phyloP scores from a whole-genome alignment of 2,329 filamentous ascomycete species.

The Aureobasidium pullulans region DNA sequence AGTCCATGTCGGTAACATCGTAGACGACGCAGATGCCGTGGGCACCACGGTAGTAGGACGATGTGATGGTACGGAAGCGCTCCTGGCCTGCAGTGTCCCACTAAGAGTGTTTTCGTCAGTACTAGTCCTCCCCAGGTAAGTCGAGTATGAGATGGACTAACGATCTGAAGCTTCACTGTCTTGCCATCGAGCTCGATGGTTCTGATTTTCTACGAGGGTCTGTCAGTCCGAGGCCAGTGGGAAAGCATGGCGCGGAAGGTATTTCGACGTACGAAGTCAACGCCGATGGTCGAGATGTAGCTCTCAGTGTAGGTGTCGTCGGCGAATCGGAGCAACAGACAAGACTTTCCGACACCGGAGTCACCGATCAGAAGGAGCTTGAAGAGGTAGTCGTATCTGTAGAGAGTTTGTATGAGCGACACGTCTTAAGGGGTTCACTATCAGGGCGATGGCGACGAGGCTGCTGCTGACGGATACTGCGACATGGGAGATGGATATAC shows the following conservation, averaged over 20 bases:
- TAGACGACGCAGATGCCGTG: constrained; percentile 99
- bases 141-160: constrained; percentile 43
- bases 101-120: constrained; percentile 42
- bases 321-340: constrained; percentile 92
- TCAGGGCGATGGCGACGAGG: not conserved
- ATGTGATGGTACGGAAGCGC: constrained; percentile 99
- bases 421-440: constrained; percentile 6
- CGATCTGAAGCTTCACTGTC: constrained; percentile 99
- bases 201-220: constrained; percentile 76
- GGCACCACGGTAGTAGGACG: constrained; percentile 97
- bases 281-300: constrained; percentile 99
- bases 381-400: constrained; percentile 99
- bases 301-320: constrained; percentile 99
- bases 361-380: constrained; percentile 99
- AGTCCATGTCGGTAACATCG: constrained; percentile 99
- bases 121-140: not conserved
- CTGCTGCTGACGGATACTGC: not conserved
- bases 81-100: constrained; percentile 99
- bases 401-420: constrained; percentile 9
- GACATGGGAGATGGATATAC: not conserved
- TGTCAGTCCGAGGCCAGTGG: constrained; percentile 25
- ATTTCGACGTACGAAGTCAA: constrained; percentile 76
- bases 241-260: not conserved
- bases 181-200: constrained; percentile 99
- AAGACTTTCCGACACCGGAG: constrained; percentile 99